phyloP scores from a whole-genome alignment of 73 alveolate species.

The Paramecium biaurelia region DNA sequence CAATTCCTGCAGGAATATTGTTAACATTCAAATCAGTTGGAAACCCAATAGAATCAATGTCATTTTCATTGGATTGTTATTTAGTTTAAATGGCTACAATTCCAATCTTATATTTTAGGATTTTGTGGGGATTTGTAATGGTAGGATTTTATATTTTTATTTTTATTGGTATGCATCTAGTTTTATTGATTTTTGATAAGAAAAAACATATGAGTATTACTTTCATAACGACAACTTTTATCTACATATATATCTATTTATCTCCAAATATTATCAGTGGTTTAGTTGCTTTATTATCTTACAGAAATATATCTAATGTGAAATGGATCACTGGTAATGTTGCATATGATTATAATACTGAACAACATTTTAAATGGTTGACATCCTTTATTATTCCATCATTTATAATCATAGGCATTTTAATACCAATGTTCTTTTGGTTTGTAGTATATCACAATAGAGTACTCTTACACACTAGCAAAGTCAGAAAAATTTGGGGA shows the following conservation, averaged over 20 bases:
- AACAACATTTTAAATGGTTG: not conserved
- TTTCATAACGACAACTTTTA: conserved; percentile 16
- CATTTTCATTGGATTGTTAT: not conserved
- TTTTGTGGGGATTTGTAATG: not conserved
- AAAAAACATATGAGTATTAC: not conserved
- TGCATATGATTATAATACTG: not conserved
- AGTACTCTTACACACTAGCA: not conserved
- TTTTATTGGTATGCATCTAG: not conserved
- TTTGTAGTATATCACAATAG: not conserved
- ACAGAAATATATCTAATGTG: not conserved
- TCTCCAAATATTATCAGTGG: conserved; percentile 9
- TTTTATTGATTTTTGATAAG: not conserved
- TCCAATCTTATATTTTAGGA: not conserved
- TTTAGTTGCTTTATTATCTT: not conserved
- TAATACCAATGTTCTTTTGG: not conserved
- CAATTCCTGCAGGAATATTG: not conserved
- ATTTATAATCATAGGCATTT: not conserved
- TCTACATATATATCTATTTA: conserved; percentile 10
- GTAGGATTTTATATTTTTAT: not conserved
- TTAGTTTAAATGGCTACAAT: not conserved
- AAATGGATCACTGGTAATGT: not conserved
- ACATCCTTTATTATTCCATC: not conserved
- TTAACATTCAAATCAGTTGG: not conserved
- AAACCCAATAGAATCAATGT: conserved; percentile 2
- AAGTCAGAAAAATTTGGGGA: conserved; percentile 16